Evolutionary conservation across 1,139 yeast species (phyloP).

Genomic region (Lizanozyma gosingica): DNA sequence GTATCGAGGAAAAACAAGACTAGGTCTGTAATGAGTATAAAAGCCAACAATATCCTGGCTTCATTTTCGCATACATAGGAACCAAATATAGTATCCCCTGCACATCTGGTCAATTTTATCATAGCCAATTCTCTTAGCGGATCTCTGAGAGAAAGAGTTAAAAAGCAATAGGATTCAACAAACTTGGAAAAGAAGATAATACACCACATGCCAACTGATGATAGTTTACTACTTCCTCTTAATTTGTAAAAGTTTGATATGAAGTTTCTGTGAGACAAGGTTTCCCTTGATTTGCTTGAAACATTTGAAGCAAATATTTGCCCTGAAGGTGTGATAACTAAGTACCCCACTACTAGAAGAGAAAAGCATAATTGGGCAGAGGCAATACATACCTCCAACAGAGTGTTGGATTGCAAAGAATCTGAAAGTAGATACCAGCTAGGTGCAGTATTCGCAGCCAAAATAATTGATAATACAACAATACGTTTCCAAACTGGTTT

Average conservation of each 20-base stretch:
- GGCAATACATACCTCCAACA: constrained; percentile 42
- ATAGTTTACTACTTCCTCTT: constrained; percentile 37
- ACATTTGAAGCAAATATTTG: constrained; percentile 31
- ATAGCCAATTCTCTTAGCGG: constrained; percentile 62
- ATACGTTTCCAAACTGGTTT: constrained; percentile 38
- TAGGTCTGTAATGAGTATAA: constrained; percentile 59
- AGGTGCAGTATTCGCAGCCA: constrained; percentile 48
- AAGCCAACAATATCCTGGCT: constrained; percentile 43
- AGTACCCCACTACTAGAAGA: constrained; percentile 48
- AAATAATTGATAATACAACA: constrained; percentile 31
- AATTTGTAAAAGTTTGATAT: constrained; percentile 50
- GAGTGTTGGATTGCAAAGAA: constrained; percentile 46
- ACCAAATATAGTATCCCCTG: constrained; percentile 49
- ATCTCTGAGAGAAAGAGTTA: constrained; percentile 70
- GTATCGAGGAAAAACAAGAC: constrained; percentile 76
- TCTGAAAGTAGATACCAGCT: constrained; percentile 47
- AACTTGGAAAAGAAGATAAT: constrained; percentile 65
- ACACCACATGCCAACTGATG: constrained; percentile 61
- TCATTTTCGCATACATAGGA: constrained; percentile 48
- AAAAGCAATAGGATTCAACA: constrained; percentile 71
- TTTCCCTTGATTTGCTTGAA: constrained; percentile 15
- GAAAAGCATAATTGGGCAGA: constrained; percentile 55
- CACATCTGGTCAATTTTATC: constrained; percentile 52
- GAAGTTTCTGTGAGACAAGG: constrained; percentile 21
- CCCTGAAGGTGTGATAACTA: constrained; percentile 54